Evolutionary conservation across 1,284 basidiomycete species (phyloP).

Genomic region (Phylloporus gajari): DNA sequence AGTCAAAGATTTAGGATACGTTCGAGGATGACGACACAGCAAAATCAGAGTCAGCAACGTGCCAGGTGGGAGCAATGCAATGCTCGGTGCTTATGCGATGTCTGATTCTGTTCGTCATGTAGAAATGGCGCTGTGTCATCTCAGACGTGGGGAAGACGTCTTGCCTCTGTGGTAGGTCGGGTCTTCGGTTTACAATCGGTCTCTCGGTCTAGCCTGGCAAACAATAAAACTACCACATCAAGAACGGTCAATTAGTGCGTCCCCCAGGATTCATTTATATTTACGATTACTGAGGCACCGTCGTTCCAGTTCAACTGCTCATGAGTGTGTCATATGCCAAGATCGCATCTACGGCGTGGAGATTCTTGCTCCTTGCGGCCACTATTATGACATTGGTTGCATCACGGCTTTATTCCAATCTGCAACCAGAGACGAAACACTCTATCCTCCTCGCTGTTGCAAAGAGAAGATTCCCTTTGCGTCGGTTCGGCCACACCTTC

Average conservation of each 20-base stretch:
- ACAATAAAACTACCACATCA: not conserved
- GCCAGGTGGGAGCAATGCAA: constrained; percentile 23
- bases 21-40: not conserved
- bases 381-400: constrained; percentile 37
- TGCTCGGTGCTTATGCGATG: not conserved
- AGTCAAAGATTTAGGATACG: not conserved
- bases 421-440: constrained; percentile 51
- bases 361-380: constrained; percentile 47
- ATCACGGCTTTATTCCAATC: constrained; percentile 50
- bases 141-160: constrained; percentile 35
- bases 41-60: constrained; percentile 13
- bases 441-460: constrained; percentile 60
- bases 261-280: not conserved
- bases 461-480: constrained; percentile 45
- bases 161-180: constrained; percentile 23
- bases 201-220: not conserved
- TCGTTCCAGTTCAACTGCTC: constrained; percentile 38
- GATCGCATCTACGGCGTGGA: constrained; percentile 45
- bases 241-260: constrained; percentile 21
- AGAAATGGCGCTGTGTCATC: constrained; percentile 4
- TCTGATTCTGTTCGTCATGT: not conserved
- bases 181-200: not conserved
- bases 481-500: constrained; percentile 42
- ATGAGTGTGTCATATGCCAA: constrained; percentile 52
- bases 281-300: constrained; percentile 5